Percentiles rank a stretch among this genome's conserved stretches.
These are phyloP conservation scores for Colletotrichum tropicicola DNA, from an alignment of 2,329 filamentous ascomycete genomes.

Conservation along the genomic window DNA sequence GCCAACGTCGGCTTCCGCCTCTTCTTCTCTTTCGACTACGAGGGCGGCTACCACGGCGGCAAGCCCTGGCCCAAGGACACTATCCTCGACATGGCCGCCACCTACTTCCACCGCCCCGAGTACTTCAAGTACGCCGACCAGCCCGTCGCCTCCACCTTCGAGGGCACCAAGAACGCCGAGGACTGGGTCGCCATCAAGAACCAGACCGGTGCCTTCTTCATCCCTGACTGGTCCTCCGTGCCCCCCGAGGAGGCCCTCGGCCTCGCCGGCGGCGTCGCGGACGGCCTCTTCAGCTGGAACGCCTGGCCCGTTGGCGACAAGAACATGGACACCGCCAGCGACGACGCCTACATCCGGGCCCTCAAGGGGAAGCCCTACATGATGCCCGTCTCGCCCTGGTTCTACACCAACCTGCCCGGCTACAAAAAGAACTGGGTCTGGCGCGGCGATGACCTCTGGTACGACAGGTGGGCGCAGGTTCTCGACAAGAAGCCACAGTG, in stretches of 20 bases:
- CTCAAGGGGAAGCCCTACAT: constrained; percentile 45
- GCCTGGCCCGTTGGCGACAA: constrained; percentile 45
- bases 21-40: constrained; percentile 44
- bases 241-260: constrained; percentile 37
- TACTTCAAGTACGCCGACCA: constrained; percentile 37
- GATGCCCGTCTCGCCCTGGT: constrained; percentile 68
- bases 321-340: constrained; percentile 29
- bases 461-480: constrained; percentile 64
- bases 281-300: constrained; percentile 48
- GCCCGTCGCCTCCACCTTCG: constrained; percentile 52
- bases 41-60: constrained; percentile 30
- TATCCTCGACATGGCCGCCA: constrained; percentile 14
- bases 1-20: constrained; percentile 36
- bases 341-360: constrained; percentile 30
- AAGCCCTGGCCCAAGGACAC: constrained; percentile 31
- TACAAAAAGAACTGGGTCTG: constrained; percentile 72
- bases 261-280: constrained; percentile 32
- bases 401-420: constrained; percentile 65
- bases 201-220: constrained; percentile 48
- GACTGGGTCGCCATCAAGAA: constrained; percentile 55
- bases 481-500: constrained; percentile 62
- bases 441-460: constrained; percentile 69
- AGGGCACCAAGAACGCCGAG: constrained; percentile 48
- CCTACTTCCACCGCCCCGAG: constrained; percentile 18
- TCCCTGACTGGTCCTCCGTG: constrained; percentile 54